These are phyloP conservation scores for Cutaneotrichosporon cutaneum DNA, from an alignment of 1,284 basidiomycete species.

Conservation along the genomic window DNA sequence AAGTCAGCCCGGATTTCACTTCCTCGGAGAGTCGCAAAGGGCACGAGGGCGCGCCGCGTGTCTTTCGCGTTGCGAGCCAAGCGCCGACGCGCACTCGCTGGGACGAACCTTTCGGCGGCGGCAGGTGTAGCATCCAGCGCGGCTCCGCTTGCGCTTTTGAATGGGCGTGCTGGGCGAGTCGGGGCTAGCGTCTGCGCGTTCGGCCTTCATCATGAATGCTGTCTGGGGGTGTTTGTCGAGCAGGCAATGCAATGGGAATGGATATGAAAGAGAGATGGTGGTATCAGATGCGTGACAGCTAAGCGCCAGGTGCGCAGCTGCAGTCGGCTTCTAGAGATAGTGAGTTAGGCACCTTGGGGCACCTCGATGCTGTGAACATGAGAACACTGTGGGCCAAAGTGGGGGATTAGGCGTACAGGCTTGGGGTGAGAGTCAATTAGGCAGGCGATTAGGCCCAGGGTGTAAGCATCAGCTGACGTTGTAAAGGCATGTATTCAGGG, in stretches of 20 bases:
- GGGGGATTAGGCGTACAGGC: neutral
- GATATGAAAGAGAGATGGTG: neutral
- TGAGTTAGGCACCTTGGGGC: neutral
- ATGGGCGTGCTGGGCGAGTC: conserved; percentile 4
- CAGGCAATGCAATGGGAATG: neutral
- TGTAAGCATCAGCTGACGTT: neutral
- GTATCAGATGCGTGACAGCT: neutral
- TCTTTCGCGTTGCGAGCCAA: neutral
- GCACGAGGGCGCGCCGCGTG: neutral
- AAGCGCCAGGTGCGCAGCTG: neutral
- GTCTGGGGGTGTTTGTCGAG: neutral
- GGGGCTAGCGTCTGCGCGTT: conserved; percentile 13
- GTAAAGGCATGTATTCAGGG: too few species aligned
- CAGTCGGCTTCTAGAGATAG: too few species aligned
- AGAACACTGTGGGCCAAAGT: too few species aligned
- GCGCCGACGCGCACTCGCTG: neutral
- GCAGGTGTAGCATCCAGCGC: conserved; percentile 29
- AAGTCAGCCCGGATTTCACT: neutral
- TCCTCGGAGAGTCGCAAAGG: neutral
- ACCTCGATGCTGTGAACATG: too few species aligned
- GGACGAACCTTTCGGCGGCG: conserved; percentile 25
- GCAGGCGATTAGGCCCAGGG: too few species aligned
- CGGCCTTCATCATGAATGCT: neutral
- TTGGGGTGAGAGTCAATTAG: too few species aligned
- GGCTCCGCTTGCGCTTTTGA: conserved; percentile 24